Conservation (phyloP, 169 alveolate genomes). For the Cryptosporidium ubiquitum region DNA sequence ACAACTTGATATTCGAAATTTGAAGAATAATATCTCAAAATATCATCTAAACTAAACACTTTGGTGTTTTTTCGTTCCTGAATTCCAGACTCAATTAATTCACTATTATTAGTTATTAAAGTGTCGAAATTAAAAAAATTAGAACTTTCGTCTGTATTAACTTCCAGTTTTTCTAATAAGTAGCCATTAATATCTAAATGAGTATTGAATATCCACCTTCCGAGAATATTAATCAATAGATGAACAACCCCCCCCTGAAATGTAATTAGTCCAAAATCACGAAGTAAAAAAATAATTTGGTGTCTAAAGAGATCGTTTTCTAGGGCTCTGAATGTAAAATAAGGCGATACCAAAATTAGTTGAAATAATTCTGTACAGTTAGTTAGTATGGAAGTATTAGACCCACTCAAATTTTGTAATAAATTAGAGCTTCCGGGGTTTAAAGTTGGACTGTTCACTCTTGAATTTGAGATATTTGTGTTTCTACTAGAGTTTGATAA, state of each 20-base stretch:
- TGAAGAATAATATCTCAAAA: slow-evolving; percentile 25
- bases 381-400: neutral
- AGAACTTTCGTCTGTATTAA: neutral
- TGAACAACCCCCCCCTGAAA: slow-evolving; percentile 60
- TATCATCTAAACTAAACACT: slow-evolving; percentile 17
- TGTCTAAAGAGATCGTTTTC: neutral
- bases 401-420: slow-evolving; percentile 4
- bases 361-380: slow-evolving; percentile 56
- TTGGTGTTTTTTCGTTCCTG: neutral
- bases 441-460: neutral
- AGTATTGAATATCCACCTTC: slow-evolving; percentile 48
- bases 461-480: neutral
- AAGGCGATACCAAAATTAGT: slow-evolving; percentile 33
- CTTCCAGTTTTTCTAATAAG: neutral
- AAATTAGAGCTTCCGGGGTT: neutral
- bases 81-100: neutral
- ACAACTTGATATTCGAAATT: neutral
- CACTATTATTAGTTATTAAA: neutral
- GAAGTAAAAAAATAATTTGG: neutral
- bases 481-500: neutral
- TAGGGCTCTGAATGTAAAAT: neutral
- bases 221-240: slow-evolving; percentile 28
- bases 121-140: neutral
- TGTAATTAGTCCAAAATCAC: slow-evolving; percentile 48
- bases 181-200: neutral